Evolutionary conservation across 2,329 filamentous ascomycete genomes (phyloP).

Genomic region (Epicoccum sorghinum): DNA sequence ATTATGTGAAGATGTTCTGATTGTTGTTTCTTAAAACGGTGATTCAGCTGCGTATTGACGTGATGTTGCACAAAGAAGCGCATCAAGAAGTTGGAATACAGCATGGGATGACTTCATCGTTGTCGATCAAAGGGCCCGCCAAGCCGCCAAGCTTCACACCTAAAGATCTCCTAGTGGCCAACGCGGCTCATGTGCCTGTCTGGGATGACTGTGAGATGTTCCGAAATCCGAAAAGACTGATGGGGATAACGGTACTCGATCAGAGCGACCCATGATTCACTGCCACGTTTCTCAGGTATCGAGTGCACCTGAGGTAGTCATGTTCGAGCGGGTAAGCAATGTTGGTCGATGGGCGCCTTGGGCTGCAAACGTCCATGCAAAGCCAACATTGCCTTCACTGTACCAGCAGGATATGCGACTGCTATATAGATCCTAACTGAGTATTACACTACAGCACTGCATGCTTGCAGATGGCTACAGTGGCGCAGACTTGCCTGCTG

Average conservation of each 20-base stretch:
- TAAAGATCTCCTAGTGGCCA: neutral
- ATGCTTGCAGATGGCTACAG: too few relatives aligned
- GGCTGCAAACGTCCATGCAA: too few relatives aligned
- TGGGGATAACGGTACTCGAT: neutral
- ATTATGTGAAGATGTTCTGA: neutral
- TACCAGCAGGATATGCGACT: too few relatives aligned
- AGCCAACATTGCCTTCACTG: too few relatives aligned
- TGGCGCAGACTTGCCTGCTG: too few relatives aligned
- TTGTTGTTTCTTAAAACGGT: neutral
- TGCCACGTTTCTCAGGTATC: neutral
- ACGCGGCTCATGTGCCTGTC: conserved; percentile 1
- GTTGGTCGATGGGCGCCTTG: neutral
- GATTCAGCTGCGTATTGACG: conserved; percentile 1
- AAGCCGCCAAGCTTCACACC: conserved; percentile 10
- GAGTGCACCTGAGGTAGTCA: neutral
- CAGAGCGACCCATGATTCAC: neutral
- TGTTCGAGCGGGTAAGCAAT: neutral
- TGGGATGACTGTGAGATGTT: neutral
- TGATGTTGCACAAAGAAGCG: conserved; percentile 3
- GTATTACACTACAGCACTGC: too few relatives aligned
- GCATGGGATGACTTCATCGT: conserved; percentile 13
- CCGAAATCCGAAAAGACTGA: conserved; percentile 2
- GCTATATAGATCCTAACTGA: too few relatives aligned
- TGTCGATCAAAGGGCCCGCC: conserved; percentile 2
- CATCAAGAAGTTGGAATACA: neutral